Base-by-base conservation (phyloP, 305 asterid genomes). In the Fraxinus velutina region DNA sequence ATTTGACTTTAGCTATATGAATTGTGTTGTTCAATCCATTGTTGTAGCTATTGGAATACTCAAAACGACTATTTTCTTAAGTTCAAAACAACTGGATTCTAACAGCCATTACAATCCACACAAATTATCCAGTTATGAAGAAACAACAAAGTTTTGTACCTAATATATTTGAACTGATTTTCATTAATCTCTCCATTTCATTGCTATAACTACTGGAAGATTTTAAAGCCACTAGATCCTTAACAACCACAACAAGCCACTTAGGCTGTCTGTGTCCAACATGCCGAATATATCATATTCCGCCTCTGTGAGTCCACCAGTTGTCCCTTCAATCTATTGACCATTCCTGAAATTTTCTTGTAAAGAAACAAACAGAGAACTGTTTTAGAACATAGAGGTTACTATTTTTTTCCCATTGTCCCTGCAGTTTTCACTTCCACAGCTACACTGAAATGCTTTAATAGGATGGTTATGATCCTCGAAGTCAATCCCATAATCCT, bases 401-500 rank as follows among this genome's bases (percentile, higher is more conserved):
- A 82, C 81, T 32, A 57, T 52, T 84, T 74, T 75, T 75, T 52
- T 75, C 27, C 83, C 74, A 81, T 66, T 87, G 81, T 81, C 90
- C 76, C 94, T 89, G 75, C 97, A 93, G 47, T n/a, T 52, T 36
- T 19, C 2, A 78, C 96, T 91, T 80, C 91, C 90, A 37, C 97
- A 91, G n/a, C 73, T 70, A 80, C 96, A 93, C 27, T 76, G 47
- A 83, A 93, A 93, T 29, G 97, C 97, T 83, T 89, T 75, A 60
- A 90, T 78, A 9, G 92, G 94, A 83, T 90, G 94, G 73, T 52
- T 66, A 7, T 75, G 60, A 78, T 91, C 96, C 0, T 79, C 76
- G 75, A 93, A 93, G 83, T 93, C 93, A 33, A 91, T 89, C 52
- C 85, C 83, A 6, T 93, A 90, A 85, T 93, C 96, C 97, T 93